phyloP scores from a whole-genome alignment of 108 stramenopile genomes.

The Cyclotella sp. region DNA sequence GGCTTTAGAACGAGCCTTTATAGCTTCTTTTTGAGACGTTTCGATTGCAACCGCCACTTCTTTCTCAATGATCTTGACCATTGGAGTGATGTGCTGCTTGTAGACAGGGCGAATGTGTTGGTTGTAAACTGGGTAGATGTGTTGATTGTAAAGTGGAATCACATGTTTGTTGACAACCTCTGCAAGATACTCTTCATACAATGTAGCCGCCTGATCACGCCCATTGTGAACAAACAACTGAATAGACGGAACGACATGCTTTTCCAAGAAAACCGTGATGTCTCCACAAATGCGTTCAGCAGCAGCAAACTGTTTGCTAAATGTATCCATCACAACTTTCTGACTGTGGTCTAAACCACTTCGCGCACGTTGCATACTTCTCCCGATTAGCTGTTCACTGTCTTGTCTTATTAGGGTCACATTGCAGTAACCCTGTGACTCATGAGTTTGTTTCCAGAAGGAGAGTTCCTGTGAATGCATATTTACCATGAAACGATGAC shows the following conservation, averaged over 20 bases:
- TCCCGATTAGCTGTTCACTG: slow-evolving; percentile 27
- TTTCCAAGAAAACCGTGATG: slow-evolving; percentile 19
- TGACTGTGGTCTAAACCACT: slow-evolving; percentile 22
- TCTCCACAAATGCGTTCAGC: slow-evolving; percentile 18
- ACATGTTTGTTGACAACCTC: slow-evolving; percentile 23
- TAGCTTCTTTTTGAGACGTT: slow-evolving; percentile 29
- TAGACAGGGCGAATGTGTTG: slow-evolving; percentile 38
- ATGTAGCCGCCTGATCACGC: slow-evolving; percentile 12
- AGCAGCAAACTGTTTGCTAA: slow-evolving; percentile 6
- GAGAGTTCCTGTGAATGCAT: slow-evolving; percentile 25
- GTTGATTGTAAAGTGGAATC: slow-evolving; percentile 39
- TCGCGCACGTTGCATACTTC: slow-evolving; percentile 24
- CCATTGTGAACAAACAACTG: background rate
- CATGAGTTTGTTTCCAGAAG: slow-evolving; percentile 46
- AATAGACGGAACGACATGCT: slow-evolving; percentile 9
- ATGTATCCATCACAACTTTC: slow-evolving; percentile 17
- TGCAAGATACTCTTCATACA: slow-evolving; percentile 42
- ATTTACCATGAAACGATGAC: background rate
- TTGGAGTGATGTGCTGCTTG: slow-evolving; percentile 40
- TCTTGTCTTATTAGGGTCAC: slow-evolving; percentile 42
- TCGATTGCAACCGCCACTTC: slow-evolving; percentile 29
- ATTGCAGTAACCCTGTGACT: slow-evolving; percentile 49
- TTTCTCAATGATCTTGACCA: slow-evolving; percentile 32
- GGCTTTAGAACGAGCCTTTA: slow-evolving; percentile 31
- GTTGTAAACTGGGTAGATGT: slow-evolving; percentile 47